Evolutionary conservation across 1,284 basidiomycete genomes (phyloP).

Genomic region (Amylostereum areolatum): DNA sequence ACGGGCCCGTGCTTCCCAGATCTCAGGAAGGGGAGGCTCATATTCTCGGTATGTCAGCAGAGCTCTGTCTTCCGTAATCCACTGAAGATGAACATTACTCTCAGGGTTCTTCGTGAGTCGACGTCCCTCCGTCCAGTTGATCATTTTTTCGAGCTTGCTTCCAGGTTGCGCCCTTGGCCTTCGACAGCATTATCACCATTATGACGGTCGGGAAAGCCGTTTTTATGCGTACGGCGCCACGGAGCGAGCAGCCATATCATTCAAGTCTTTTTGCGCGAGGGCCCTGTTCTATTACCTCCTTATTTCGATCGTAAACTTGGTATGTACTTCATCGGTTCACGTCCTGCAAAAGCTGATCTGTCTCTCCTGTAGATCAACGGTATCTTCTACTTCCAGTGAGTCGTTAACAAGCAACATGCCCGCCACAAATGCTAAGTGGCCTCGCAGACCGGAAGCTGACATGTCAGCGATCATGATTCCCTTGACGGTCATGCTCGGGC

Average conservation of each 20-base stretch:
- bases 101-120: conserved; percentile 65
- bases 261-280: conserved; percentile 76
- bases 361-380: conserved; percentile 50
- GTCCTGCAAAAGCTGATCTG: conserved; percentile 2
- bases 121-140: neutral
- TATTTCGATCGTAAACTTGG: conserved; percentile 74
- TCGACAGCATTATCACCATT: conserved; percentile 69
- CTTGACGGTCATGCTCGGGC: conserved; percentile 77
- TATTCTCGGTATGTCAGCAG: conserved; percentile 51
- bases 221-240: conserved; percentile 60
- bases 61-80: too few species aligned
- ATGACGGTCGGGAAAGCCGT: conserved; percentile 75
- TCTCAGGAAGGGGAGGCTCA: conserved; percentile 74
- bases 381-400: conserved; percentile 72
- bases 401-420: neutral
- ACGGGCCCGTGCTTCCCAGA: conserved; percentile 67
- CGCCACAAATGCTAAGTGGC: too few species aligned
- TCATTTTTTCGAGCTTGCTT: neutral
- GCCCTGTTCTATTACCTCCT: conserved; percentile 77
- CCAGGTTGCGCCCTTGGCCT: conserved; percentile 71
- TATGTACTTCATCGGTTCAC: conserved; percentile 15
- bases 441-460: conserved; percentile 61
- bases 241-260: conserved; percentile 73
- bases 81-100: neutral
- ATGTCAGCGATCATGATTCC: conserved; percentile 82